Evolutionary conservation across 2,329 filamentous ascomycete genomes (phyloP).

Genomic region (Cercospora zeae-maydis): DNA sequence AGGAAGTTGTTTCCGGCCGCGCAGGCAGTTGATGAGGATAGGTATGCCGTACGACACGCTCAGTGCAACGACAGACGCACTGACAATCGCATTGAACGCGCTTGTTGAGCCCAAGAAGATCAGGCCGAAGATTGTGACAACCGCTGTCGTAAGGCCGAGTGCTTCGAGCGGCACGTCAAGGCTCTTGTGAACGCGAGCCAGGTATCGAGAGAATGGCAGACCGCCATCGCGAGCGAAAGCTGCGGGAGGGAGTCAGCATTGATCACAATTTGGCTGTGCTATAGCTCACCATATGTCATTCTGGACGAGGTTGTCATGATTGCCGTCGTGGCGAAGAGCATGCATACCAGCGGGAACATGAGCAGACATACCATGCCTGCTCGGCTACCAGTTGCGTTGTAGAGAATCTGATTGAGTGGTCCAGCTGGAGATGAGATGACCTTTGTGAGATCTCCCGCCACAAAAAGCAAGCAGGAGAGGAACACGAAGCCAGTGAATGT

Average conservation of each 20-base stretch:
- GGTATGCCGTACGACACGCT: slow-evolving; percentile 73
- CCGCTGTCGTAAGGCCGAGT: slow-evolving; percentile 32
- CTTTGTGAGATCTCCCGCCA: slow-evolving; percentile 33
- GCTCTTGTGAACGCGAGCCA: slow-evolving; percentile 36
- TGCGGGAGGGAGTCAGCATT: slow-evolving; percentile 1
- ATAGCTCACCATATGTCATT: slow-evolving; percentile 32
- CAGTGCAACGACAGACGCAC: slow-evolving; percentile 63
- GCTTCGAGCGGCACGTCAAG: slow-evolving; percentile 38
- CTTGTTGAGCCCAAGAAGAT: slow-evolving; percentile 39
- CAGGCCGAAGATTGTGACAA: slow-evolving; percentile 37
- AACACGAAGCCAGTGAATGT: slow-evolving; percentile 39
- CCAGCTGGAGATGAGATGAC: slow-evolving; percentile 34
- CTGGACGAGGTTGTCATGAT: slow-evolving; percentile 39
- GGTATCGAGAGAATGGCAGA: slow-evolving; percentile 35
- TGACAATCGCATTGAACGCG: slow-evolving; percentile 40
- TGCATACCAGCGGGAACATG: slow-evolving; percentile 37
- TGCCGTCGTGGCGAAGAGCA: slow-evolving; percentile 36
- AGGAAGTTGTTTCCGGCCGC: slow-evolving; percentile 63
- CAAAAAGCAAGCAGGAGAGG: slow-evolving; percentile 37
- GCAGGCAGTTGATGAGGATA: slow-evolving; percentile 64
- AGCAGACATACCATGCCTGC: slow-evolving; percentile 37
- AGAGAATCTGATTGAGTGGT: slow-evolving; percentile 37
- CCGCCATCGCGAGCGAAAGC: slow-evolving; percentile 39
- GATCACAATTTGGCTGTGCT: background rate
- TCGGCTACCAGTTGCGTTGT: slow-evolving; percentile 35